Conservation (phyloP, 2,329 filamentous ascomycete genomes). For the Xylariaceae sp. region DNA sequence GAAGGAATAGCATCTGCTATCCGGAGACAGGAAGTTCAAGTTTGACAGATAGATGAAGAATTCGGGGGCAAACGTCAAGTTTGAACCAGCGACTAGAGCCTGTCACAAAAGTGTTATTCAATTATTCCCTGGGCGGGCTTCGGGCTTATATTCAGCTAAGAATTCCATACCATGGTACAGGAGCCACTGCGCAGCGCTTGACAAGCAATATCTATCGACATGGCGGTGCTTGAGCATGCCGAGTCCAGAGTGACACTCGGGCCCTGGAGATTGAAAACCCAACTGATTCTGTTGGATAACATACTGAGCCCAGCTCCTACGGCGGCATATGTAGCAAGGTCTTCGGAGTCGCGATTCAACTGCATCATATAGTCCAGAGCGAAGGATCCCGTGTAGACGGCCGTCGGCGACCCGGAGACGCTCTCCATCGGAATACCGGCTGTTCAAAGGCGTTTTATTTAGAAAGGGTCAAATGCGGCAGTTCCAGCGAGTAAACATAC, state of each 20-base stretch:
- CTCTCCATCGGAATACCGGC: background rate
- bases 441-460: background rate
- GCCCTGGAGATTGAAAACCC: slow-evolving; percentile 27
- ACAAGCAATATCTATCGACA: slow-evolving; percentile 28
- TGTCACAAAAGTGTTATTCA: background rate
- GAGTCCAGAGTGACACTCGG: slow-evolving; percentile 18
- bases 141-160: background rate
- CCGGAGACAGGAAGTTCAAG: background rate
- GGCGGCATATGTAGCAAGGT: background rate
- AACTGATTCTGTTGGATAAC: slow-evolving; percentile 28
- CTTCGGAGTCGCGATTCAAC: background rate
- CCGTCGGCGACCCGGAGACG: background rate
- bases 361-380: background rate
- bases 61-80: background rate
- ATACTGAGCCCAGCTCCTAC: slow-evolving; percentile 4
- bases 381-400: background rate
- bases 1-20: background rate
- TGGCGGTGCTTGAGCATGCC: slow-evolving; percentile 24
- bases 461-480: too few species aligned
- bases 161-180: background rate
- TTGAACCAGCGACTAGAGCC: background rate
- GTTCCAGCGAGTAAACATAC: background rate
- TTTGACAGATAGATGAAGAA: slow-evolving; percentile 12
- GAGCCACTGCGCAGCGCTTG: background rate
- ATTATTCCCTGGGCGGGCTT: background rate